Evolutionary conservation across 495 filamentous ascomycete genomes (phyloP).

Genomic region (Cenococcum geophilum): DNA sequence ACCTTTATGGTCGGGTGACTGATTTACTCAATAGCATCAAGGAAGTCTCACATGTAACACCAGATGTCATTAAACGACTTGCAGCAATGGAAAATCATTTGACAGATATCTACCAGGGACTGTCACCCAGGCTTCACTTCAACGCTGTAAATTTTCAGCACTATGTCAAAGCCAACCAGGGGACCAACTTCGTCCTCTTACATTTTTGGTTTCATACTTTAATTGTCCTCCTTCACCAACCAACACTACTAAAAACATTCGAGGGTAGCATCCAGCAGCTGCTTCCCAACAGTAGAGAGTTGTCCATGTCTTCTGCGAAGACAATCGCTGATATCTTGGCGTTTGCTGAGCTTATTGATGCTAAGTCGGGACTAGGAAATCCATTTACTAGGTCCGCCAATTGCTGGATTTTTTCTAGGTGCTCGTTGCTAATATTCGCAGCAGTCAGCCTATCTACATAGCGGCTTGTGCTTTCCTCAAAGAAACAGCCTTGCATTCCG

Average conservation of each 20-base stretch:
- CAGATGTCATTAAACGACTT: slow-evolving; percentile 62
- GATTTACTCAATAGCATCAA: slow-evolving; percentile 80
- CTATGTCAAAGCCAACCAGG: slow-evolving; percentile 69
- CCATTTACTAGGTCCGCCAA: slow-evolving; percentile 56
- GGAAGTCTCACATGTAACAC: slow-evolving; percentile 64
- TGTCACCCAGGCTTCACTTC: slow-evolving; percentile 68
- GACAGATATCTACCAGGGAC: slow-evolving; percentile 69
- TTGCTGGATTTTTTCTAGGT: background rate
- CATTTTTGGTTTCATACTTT: slow-evolving; percentile 89
- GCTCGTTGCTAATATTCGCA: slow-evolving; percentile 1
- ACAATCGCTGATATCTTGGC: slow-evolving; percentile 79
- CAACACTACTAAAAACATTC: slow-evolving; percentile 70
- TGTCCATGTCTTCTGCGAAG: slow-evolving; percentile 83
- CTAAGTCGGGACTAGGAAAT: slow-evolving; percentile 73
- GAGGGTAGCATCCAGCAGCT: slow-evolving; percentile 63
- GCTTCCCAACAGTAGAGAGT: slow-evolving; percentile 67
- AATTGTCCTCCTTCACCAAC: slow-evolving; percentile 77
- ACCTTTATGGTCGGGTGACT: slow-evolving; percentile 74
- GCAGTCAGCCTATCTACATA: slow-evolving; percentile 80
- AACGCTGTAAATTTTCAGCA: slow-evolving; percentile 56
- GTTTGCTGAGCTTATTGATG: slow-evolving; percentile 72
- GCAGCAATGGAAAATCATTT: slow-evolving; percentile 69
- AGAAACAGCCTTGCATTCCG: slow-evolving; percentile 58
- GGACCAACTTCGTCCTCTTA: slow-evolving; percentile 77
- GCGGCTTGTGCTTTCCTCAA: slow-evolving; percentile 80